Conservation (phyloP, 2,329 filamentous ascomycete species). For the Amesomyces nigricolor region DNA sequence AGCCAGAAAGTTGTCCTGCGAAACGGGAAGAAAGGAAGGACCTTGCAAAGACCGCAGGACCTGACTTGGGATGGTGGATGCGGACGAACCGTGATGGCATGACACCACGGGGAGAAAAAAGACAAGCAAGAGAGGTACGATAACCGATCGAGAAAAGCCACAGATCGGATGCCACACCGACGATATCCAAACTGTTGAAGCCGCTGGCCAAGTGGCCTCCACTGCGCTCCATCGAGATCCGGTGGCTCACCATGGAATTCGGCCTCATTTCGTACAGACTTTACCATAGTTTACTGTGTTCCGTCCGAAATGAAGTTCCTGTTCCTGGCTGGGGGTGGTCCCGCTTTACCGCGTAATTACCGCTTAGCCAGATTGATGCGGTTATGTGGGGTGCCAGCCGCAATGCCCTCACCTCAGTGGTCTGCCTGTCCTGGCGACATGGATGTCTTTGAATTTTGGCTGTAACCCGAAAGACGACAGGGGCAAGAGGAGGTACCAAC, state of each 20-base stretch:
- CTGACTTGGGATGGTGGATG: neutral
- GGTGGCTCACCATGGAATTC: neutral
- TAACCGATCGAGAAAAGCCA: constrained; percentile 4
- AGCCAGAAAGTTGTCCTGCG: neutral
- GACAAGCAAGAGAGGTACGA: neutral
- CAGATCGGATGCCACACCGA: neutral
- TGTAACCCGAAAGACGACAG: constrained; percentile 17
- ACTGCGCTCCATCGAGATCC: neutral
- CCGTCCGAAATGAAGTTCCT: too few species aligned
- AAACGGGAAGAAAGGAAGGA: constrained; percentile 11
- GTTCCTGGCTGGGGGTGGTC: too few species aligned
- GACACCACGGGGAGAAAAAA: neutral
- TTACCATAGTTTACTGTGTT: too few species aligned
- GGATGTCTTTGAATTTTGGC: constrained; percentile 24
- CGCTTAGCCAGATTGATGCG: constrained; percentile 5
- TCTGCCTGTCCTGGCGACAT: constrained; percentile 12
- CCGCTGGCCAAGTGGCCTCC: neutral
- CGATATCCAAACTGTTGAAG: neutral
- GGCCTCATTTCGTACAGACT: too few species aligned
- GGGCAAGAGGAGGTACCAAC: constrained; percentile 19
- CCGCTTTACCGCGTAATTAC: constrained; percentile 1
- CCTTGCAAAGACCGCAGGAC: constrained; percentile 3
- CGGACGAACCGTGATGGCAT: neutral
- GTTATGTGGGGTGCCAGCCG: constrained; percentile 7
- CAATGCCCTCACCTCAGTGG: constrained; percentile 6